Evolutionary conservation across 1,139 yeast genomes (phyloP).

Genomic region (Geotrichum reessii): DNA sequence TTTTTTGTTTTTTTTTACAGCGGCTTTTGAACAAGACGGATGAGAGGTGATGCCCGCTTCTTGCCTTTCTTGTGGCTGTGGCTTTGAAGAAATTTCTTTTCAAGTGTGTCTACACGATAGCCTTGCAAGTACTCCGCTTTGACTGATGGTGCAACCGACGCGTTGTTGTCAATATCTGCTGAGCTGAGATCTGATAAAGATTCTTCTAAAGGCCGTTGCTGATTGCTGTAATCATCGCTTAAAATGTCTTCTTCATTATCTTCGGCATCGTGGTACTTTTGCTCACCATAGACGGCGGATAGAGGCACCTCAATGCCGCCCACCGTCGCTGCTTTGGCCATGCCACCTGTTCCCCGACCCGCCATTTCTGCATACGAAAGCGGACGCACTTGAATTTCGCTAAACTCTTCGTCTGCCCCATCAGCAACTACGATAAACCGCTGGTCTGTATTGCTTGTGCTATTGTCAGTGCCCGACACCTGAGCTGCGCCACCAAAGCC

Average conservation of each 20-base stretch:
- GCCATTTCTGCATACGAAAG: slow-evolving; percentile 51
- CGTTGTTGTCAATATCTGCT: background rate
- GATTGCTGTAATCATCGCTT: background rate
- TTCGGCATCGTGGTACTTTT: background rate
- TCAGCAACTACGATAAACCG: slow-evolving; percentile 14
- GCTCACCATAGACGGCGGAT: slow-evolving; percentile 1
- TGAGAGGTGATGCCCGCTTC: background rate
- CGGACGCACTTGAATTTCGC: slow-evolving; percentile 43
- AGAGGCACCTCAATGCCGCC: background rate
- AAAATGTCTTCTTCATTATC: background rate
- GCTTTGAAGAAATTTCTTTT: background rate
- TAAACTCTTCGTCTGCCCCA: slow-evolving; percentile 39
- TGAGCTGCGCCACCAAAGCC: slow-evolving; percentile 1
- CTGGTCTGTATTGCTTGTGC: slow-evolving; percentile 1
- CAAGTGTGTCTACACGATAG: background rate
- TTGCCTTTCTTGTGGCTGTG: background rate
- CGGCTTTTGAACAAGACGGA: background rate
- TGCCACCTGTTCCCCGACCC: slow-evolving; percentile 20
- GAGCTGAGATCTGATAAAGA: background rate
- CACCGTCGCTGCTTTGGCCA: slow-evolving; percentile 3
- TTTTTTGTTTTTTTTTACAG: background rate
- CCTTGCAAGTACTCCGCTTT: slow-evolving; percentile 4
- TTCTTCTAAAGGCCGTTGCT: background rate
- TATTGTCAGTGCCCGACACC: background rate
- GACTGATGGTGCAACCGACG: background rate